Percentiles rank a stretch among this genome's conserved stretches.
These are phyloP conservation scores for Heliamphora exappendiculata DNA, from an alignment of 148 eudicot genomes.

Conservation along the genomic window DNA sequence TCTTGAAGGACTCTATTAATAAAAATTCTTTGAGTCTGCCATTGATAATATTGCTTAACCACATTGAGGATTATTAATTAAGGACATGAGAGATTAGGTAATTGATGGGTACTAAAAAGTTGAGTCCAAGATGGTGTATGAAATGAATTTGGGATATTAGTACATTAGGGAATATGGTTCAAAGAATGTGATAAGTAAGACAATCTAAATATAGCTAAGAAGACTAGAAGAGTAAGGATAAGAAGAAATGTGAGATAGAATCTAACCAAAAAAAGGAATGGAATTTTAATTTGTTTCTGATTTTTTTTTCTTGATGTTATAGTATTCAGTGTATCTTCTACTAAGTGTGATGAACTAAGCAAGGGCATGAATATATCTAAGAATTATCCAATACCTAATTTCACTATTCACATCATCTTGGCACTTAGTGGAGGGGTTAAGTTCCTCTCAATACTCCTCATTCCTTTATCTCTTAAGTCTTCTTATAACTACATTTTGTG, in stretches of 20 bases:
- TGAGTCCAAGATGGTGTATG: neutral
- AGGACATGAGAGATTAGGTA: neutral
- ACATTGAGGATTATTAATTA: neutral
- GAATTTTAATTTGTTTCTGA: neutral
- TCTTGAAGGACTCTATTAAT: no score
- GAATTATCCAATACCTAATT: no score
- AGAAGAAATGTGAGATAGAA: neutral
- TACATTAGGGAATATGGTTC: neutral
- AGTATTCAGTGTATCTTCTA: no score
- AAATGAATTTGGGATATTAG: neutral
- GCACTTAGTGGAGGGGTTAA: no score
- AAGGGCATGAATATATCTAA: no score
- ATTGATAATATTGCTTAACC: neutral
- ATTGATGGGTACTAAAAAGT: neutral
- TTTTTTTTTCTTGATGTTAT: no score
- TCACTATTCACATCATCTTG: no score
- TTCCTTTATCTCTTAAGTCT: no score
- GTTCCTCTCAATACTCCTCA: no score
- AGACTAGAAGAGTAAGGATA: neutral
- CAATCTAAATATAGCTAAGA: neutral
- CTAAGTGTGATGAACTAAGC: no score
- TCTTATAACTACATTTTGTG: no score
- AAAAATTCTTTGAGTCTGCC: no score
- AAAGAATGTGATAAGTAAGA: neutral
- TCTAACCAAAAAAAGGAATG: neutral